These are phyloP conservation scores for Aspergillus clavatus DNA, from an alignment of 2,329 filamentous ascomycete genomes.

Conservation along the genomic window DNA sequence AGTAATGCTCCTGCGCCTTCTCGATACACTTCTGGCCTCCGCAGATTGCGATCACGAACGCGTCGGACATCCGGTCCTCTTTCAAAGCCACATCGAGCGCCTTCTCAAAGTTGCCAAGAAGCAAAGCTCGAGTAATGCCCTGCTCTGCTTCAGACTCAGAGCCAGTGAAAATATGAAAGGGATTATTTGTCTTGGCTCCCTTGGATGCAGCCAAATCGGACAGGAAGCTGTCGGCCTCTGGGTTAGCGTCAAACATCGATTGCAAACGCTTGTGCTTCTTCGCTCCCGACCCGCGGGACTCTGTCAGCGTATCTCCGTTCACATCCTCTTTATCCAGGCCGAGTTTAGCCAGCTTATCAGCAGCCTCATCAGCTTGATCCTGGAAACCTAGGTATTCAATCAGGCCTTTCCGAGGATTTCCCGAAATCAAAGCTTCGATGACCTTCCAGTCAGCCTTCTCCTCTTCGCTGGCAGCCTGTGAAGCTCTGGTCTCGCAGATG, in stretches of 20 bases:
- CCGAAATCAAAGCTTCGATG: constrained; percentile 79
- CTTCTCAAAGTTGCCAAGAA: constrained; percentile 85
- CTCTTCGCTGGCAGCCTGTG: constrained; percentile 72
- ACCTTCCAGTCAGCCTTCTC: constrained; percentile 97
- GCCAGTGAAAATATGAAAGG: constrained; percentile 83
- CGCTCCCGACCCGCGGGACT: constrained; percentile 42
- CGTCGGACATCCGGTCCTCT: constrained; percentile 87
- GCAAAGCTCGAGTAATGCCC: constrained; percentile 77
- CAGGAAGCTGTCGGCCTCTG: constrained; percentile 78
- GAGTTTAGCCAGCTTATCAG: constrained; percentile 41
- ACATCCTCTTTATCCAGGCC: constrained; percentile 38
- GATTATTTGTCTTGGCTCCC: constrained; percentile 86
- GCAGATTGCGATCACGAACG: constrained; percentile 96
- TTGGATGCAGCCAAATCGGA: constrained; percentile 81
- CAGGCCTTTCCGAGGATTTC: constrained; percentile 79
- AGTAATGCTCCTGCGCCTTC: constrained; percentile 87
- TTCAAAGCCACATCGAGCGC: constrained; percentile 84
- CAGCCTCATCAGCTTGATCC: constrained; percentile 51
- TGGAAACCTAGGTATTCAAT: constrained; percentile 87
- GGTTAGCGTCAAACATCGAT: constrained; percentile 72
- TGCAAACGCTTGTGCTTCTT: constrained; percentile 63
- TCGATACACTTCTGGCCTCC: constrained; percentile 89
- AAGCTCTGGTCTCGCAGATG: constrained; percentile 76
- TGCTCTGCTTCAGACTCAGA: constrained; percentile 81
- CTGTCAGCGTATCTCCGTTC: constrained; percentile 45